Conservation (phyloP, 2,329 filamentous ascomycete genomes). For the Trichophyton verrucosum region DNA sequence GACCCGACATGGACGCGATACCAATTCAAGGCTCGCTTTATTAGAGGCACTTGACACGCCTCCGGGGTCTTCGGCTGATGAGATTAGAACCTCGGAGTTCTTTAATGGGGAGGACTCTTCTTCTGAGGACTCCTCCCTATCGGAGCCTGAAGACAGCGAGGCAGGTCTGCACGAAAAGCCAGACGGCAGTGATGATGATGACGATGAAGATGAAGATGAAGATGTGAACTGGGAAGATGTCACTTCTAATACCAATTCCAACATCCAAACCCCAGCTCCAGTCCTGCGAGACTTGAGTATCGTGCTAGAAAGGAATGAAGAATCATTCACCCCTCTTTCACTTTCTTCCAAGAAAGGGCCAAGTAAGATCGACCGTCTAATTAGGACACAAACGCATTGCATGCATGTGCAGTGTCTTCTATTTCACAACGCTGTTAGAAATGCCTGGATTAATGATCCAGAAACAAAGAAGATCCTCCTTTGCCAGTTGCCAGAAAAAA, state of each 20-base stretch:
- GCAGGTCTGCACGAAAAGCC: not conserved
- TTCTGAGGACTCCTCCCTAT: conserved; percentile 25
- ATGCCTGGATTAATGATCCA: conserved; percentile 68
- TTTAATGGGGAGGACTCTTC: conserved; percentile 23
- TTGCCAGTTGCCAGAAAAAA: conserved; percentile 54
- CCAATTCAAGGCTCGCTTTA: conserved; percentile 16
- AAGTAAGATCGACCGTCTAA: conserved; percentile 68
- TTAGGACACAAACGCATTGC: conserved; percentile 68
- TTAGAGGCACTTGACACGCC: conserved; percentile 11
- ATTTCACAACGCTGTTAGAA: conserved; percentile 79
- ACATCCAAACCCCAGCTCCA: conserved; percentile 35
- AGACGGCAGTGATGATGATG: not conserved
- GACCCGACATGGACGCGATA: not conserved
- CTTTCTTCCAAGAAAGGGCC: conserved; percentile 63
- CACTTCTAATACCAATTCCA: conserved; percentile 28
- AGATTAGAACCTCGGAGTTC: conserved; percentile 6
- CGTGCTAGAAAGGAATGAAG: conserved; percentile 47
- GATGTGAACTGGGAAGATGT: conserved; percentile 48
- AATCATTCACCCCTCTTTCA: conserved; percentile 47
- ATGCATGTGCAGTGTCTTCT: conserved; percentile 79
- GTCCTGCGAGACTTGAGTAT: conserved; percentile 60
- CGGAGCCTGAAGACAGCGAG: conserved; percentile 8
- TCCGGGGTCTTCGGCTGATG: conserved; percentile 7
- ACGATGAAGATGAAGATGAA: conserved; percentile 7
- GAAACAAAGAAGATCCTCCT: conserved; percentile 65